Base-by-base conservation (phyloP, 495 filamentous ascomycete genomes). In the Corynascus novoguineensis region DNA sequence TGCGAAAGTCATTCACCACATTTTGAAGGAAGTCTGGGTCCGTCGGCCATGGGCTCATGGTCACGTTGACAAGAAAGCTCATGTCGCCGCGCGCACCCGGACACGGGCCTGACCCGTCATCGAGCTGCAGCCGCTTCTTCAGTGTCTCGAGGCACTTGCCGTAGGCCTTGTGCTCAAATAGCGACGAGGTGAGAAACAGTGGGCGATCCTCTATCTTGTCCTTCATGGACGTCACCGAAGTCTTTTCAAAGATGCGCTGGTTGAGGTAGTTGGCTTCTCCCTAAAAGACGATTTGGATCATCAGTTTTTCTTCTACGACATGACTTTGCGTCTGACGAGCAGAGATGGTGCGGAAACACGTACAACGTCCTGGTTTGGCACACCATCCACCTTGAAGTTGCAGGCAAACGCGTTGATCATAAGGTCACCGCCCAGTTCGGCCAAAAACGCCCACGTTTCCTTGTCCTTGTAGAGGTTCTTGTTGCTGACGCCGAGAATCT, bases 251-350 rank as follows among this genome's bases (percentile, higher is more conserved):
- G n/a, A 79, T 72, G 15, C 72, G 63, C 42, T 51, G 60, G 61
- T 74, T 78, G 37, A 79, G 65, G 53, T 77, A 75, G 46, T 81
- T 79, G 21, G 75, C 75, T 65, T 78, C 73, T 3, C n/a, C n/a
- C n/a, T n/a, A n/a, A n/a, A n/a, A n/a, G n/a, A n/a, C n/a, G n/a
- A n/a, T n/a, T n/a, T n/a, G n/a, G n/a, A n/a, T n/a, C n/a, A n/a
- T n/a, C n/a, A n/a, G n/a, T n/a, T n/a, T n/a, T n/a, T n/a, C n/a
- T n/a, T n/a, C n/a, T n/a, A n/a, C n/a, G n/a, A n/a, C n/a, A n/a
- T n/a, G n/a, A n/a, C n/a, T n/a, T n/a, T n/a, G n/a, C n/a, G n/a
- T n/a, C n/a, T n/a, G n/a, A n/a, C n/a, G n/a, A n/a, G n/a, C n/a
- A n/a, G n/a, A n/a, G n/a, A n/a, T n/a, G n/a, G n/a, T n/a, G n/a